These are phyloP conservation scores for Sclerotiophoma versabilis DNA, from an alignment of 2,329 filamentous ascomycete species.

Conservation along the genomic window DNA sequence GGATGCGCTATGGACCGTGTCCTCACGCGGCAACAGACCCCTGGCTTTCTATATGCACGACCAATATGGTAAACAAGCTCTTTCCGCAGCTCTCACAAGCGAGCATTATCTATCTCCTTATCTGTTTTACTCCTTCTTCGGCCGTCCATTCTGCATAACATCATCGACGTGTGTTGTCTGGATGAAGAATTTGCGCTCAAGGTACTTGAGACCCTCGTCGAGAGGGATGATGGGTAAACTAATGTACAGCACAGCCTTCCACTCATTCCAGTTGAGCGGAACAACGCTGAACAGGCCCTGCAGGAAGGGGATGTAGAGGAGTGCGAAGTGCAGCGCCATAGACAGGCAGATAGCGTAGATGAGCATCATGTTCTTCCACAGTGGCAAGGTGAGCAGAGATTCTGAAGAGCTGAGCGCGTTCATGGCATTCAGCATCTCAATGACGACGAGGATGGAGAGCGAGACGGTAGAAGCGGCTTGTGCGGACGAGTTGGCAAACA, in stretches of 20 bases:
- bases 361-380: constrained; percentile 99
- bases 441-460: constrained; percentile 88
- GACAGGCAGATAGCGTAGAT: constrained; percentile 92
- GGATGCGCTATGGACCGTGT: background rate
- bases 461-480: constrained; percentile 93
- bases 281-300: constrained; percentile 90
- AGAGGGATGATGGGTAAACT: constrained; percentile 90
- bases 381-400: constrained; percentile 86
- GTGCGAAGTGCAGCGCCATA: constrained; percentile 93
- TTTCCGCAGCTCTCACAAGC: background rate
- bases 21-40: no score
- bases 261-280: constrained; percentile 84
- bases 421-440: constrained; percentile 99
- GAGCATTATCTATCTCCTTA: background rate
- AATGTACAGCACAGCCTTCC: constrained; percentile 88
- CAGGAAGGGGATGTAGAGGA: constrained; percentile 89
- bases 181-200: constrained; percentile 63
- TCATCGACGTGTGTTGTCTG: constrained; percentile 30
- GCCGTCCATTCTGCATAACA: constrained; percentile 29
- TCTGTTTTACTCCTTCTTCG: constrained; percentile 33
- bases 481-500: constrained; percentile 86
- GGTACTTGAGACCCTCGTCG: constrained; percentile 81
- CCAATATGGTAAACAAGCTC: constrained; percentile 4
- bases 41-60: constrained; percentile 6
- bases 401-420: constrained; percentile 96